A percentile compares a stretch with the other conserved stretches of the same genome.
These are phyloP conservation scores for Zizania latifolia DNA, from an alignment of 176 grass and related monocot species.

Conservation along the genomic window DNA sequence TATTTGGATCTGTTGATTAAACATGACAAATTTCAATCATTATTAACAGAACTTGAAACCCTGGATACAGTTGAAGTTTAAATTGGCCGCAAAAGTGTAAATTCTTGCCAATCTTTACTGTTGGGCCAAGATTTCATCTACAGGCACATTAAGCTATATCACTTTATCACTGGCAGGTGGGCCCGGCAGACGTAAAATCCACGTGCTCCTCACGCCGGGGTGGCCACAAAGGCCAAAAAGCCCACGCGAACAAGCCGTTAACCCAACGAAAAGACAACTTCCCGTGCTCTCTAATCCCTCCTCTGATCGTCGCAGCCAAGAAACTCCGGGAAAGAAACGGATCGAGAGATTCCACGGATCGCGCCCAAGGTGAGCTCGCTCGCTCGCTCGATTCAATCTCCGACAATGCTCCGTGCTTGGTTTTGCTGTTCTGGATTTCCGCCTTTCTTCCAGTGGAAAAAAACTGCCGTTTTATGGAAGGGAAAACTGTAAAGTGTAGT, in stretches of 20 bases:
- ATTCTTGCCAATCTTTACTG: too few relatives aligned
- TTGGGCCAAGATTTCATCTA: neutral
- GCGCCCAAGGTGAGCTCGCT: conserved; percentile 21
- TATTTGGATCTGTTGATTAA: too few relatives aligned
- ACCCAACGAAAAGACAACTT: conserved; percentile 22
- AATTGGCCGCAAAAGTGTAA: too few relatives aligned
- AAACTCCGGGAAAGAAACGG: neutral
- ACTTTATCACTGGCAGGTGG: neutral
- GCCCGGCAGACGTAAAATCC: neutral
- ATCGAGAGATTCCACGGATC: neutral
- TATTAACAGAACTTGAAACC: too few relatives aligned
- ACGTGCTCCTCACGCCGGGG: neutral
- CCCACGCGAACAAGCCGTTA: conserved; percentile 4
- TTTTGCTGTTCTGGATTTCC: too few relatives aligned
- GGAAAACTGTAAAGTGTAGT: too few relatives aligned
- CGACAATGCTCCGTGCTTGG: too few relatives aligned
- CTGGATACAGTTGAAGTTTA: too few relatives aligned
- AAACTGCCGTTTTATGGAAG: neutral
- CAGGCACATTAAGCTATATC: neutral
- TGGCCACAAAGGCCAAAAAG: neutral
- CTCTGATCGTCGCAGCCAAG: neutral
- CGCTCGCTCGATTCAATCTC: conserved; percentile 1
- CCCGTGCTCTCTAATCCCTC: neutral
- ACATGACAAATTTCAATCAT: too few relatives aligned
- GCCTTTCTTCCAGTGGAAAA: neutral